Evolutionary conservation across 345 rosid species (phyloP), one percentile per base, ranked within the genome.

Genomic region (Cardamine chenopodiifolia): DNA sequence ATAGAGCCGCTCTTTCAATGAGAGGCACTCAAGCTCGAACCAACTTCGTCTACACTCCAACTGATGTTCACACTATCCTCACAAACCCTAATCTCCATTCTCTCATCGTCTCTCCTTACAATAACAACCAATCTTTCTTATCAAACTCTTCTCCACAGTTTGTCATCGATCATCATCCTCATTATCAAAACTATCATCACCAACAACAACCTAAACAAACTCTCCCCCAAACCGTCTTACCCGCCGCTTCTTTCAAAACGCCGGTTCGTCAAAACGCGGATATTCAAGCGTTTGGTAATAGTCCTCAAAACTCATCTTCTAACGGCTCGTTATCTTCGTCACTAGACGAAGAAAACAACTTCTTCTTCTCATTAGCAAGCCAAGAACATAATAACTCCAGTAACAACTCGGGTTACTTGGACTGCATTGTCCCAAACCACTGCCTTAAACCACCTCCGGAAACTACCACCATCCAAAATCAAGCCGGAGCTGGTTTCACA

Each of bases 21-120:
- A 94, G 90, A 79, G 98, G 98, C 66, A 82, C 87, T 12, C 97
- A 91, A 76, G 98, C 96, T 17, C 83, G 97, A 77, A 94, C 98
- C 39, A 94, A 94, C 82, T 94, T 91, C 77, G 15, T 85, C 1
- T 91, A 91, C 83, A 61, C 95, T 69, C 84, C 70, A 56, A 52
- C 34, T 64, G 73, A 70, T 60, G 83, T 63, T 52, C 80, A 78
- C 72, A 75, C 79, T 6, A 61, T 56, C 54, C 79, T 84, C 73
- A 78, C 81, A 72, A 72, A 78, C 73, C 81, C 81, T 78, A 78
- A 50, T 78, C 81, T 78, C 37, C 81, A 78, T 17, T 72, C 81
- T 72, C 77, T 78, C 31, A 72, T 84, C 62, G 75, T 81, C 85
- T 72, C 83, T 84, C 81, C 78, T 81, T 35, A 70, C 86, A 63